Conservation (phyloP, 192 early-diverging fungal genomes). For the Entrophospora sp. region DNA sequence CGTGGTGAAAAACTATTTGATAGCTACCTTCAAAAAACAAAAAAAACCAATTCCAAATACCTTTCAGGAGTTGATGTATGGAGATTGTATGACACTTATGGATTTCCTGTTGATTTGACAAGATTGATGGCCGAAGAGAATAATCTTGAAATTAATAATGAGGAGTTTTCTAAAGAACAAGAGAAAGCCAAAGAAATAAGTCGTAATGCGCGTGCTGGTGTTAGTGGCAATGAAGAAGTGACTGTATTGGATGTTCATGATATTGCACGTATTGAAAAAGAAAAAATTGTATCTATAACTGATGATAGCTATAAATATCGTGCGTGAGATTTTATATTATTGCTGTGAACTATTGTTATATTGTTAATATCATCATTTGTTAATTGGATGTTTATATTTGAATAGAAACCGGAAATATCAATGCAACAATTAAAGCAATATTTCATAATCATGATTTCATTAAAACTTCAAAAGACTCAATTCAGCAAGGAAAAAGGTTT, state of each 20-base stretch:
- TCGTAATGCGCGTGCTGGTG: constrained; percentile 42
- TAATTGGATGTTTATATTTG: neutral
- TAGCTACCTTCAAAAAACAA: constrained; percentile 56
- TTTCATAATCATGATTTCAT: constrained; percentile 49
- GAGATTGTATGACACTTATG: constrained; percentile 98
- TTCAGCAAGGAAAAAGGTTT: constrained; percentile 50
- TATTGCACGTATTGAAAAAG: constrained; percentile 75
- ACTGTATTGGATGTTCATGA: constrained; percentile 89
- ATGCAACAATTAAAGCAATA: constrained; percentile 72
- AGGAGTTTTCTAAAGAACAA: constrained; percentile 70
- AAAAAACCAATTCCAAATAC: constrained; percentile 46
- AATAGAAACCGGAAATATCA: constrained; percentile 53
- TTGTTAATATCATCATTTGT: neutral
- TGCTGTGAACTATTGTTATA: neutral
- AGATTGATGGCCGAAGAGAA: constrained; percentile 98
- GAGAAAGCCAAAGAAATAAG: constrained; percentile 69
- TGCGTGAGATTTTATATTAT: constrained; percentile 24
- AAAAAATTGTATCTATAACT: constrained; percentile 62
- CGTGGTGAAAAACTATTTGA: constrained; percentile 94
- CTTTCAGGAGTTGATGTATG: constrained; percentile 88
- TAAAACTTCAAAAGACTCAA: constrained; percentile 38
- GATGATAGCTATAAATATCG: constrained; percentile 84
- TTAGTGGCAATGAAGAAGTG: constrained; percentile 40
- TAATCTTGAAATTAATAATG: constrained; percentile 76
- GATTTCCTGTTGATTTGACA: constrained; percentile 97